Conservation (phyloP, 2,329 filamentous ascomycete species). For the Achaetomium macrosporum region DNA sequence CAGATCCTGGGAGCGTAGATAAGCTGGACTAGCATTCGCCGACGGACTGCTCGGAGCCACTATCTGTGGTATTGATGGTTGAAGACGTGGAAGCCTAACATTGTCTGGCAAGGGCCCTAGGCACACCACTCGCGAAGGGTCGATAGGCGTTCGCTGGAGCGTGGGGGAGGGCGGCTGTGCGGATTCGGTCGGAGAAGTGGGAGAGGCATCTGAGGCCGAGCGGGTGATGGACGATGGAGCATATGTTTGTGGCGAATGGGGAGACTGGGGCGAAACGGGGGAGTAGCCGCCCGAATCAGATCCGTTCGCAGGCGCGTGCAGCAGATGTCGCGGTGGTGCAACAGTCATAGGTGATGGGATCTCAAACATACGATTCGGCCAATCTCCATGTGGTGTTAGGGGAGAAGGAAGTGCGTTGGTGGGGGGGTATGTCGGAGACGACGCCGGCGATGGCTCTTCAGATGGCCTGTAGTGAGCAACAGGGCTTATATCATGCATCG, state of each 20-base stretch:
- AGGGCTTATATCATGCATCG: constrained; percentile 30
- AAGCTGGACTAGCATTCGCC: background rate
- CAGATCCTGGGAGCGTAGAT: constrained; percentile 17
- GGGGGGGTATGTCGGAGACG: constrained; percentile 34
- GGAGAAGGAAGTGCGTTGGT: constrained; percentile 41
- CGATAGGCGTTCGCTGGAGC: constrained; percentile 46
- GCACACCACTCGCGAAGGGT: constrained; percentile 48
- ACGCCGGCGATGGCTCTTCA: constrained; percentile 29
- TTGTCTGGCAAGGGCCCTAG: constrained; percentile 49
- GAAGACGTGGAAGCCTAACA: constrained; percentile 34
- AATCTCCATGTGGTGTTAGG: constrained; percentile 41
- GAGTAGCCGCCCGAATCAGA: constrained; percentile 26
- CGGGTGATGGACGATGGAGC: constrained; percentile 27
- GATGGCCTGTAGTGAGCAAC: constrained; percentile 32
- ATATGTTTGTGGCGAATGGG: constrained; percentile 22
- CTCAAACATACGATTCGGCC: constrained; percentile 35
- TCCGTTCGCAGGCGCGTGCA: constrained; percentile 24
- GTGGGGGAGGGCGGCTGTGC: constrained; percentile 31
- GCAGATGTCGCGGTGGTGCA: constrained; percentile 28
- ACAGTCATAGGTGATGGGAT: constrained; percentile 40
- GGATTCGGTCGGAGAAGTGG: constrained; percentile 27
- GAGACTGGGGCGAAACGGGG: constrained; percentile 22
- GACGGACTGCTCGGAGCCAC: constrained; percentile 25
- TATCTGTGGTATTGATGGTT: constrained; percentile 26
- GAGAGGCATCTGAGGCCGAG: constrained; percentile 26